Percentiles rank a stretch among this genome's conserved stretches.
These are phyloP conservation scores for Macrophomina phaseolina DNA, from an alignment of 2,329 filamentous ascomycete species.

Conservation along the genomic window DNA sequence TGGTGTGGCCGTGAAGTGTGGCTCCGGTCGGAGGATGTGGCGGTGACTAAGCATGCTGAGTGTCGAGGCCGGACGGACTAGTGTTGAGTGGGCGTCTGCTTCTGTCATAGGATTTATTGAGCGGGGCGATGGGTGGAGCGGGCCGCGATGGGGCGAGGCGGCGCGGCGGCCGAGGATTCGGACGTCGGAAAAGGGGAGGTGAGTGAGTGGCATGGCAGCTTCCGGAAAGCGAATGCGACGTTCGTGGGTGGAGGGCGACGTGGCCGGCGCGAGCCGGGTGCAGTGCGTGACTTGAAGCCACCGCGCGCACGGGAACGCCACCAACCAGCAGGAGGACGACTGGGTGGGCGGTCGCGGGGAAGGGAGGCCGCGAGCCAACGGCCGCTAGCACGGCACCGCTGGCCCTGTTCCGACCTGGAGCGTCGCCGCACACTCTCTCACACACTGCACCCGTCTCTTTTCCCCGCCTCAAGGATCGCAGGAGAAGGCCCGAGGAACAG, in stretches of 20 bases:
- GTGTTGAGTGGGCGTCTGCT: too few species aligned
- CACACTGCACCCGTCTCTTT: not conserved
- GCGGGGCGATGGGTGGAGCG: not conserved
- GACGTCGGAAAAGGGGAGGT: not conserved
- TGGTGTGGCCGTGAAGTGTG: too few species aligned
- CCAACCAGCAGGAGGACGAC: not conserved
- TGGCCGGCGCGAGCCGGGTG: not conserved
- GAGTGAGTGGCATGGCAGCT: not conserved
- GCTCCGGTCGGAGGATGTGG: too few species aligned
- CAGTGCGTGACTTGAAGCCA: not conserved
- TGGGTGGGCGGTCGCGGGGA: too few species aligned
- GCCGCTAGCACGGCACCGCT: not conserved
- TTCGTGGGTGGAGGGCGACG: not conserved
- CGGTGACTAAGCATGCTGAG: not conserved
- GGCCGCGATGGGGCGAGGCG: not conserved
- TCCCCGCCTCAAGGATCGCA: not conserved
- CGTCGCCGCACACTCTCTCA: conserved; percentile 1
- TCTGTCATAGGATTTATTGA: not conserved
- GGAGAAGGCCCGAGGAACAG: not conserved
- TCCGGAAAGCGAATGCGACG: not conserved
- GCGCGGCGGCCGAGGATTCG: not conserved
- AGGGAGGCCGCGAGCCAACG: not conserved
- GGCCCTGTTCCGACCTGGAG: not conserved
- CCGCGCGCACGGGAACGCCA: not conserved
- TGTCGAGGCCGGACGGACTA: not conserved